phyloP scores from a whole-genome alignment of 805 yeast genomes.

The Komagataella ulmi region DNA sequence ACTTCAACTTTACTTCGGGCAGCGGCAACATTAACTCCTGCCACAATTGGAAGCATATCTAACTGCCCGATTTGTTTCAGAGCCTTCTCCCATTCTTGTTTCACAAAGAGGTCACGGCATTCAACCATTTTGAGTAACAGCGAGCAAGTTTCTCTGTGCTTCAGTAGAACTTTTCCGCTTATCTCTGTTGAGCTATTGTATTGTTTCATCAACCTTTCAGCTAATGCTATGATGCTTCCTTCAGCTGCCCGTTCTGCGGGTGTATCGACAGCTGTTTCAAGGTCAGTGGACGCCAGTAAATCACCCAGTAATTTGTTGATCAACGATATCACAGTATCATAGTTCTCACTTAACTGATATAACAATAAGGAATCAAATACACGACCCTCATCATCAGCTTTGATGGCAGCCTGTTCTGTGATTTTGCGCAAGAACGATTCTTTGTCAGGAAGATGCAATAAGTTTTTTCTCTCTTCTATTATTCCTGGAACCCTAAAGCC shows the following conservation, averaged over 20 bases:
- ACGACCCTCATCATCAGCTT: slow-evolving; percentile 88
- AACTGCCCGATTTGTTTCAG: slow-evolving; percentile 42
- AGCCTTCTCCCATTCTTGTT: slow-evolving; percentile 44
- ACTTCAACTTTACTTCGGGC: slow-evolving; percentile 63
- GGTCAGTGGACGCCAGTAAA: slow-evolving; percentile 54
- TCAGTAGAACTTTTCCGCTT: slow-evolving; percentile 35
- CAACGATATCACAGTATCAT: slow-evolving; percentile 63
- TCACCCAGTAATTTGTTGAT: slow-evolving; percentile 74
- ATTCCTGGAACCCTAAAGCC: slow-evolving; percentile 76
- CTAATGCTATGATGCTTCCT: slow-evolving; percentile 28
- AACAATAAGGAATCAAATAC: slow-evolving; percentile 72
- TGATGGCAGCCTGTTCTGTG: slow-evolving; percentile 72
- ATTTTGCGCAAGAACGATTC: slow-evolving; percentile 53
- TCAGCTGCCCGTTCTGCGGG: slow-evolving; percentile 26
- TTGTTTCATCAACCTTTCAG: slow-evolving; percentile 28
- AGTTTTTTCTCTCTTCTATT: slow-evolving; percentile 60
- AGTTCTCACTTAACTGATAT: slow-evolving; percentile 82
- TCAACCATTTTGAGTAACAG: slow-evolving; percentile 52
- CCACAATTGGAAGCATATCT: slow-evolving; percentile 51
- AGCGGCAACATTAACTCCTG: slow-evolving; percentile 33
- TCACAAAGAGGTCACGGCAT: slow-evolving; percentile 47
- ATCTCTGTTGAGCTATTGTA: slow-evolving; percentile 47
- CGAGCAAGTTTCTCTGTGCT: slow-evolving; percentile 52
- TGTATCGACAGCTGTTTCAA: slow-evolving; percentile 31
- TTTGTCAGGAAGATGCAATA: slow-evolving; percentile 46